These are phyloP conservation scores for Penicillium subrubescens DNA, from an alignment of 495 filamentous ascomycete genomes.

Conservation along the genomic window DNA sequence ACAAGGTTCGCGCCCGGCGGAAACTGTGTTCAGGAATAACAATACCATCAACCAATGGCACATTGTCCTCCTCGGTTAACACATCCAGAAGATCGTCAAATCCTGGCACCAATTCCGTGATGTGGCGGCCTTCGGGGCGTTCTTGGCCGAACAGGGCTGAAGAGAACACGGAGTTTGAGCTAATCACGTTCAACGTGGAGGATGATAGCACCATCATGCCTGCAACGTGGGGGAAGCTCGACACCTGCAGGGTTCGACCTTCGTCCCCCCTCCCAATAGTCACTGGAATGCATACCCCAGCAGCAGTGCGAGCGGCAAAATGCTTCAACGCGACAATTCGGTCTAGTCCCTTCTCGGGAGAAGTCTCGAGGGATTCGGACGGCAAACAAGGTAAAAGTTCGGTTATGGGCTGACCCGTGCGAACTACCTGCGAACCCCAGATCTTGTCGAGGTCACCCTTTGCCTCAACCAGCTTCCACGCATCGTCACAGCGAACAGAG, in stretches of 20 bases:
- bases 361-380: conserved; percentile 62
- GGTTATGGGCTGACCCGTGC: conserved; percentile 69
- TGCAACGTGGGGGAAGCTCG: conserved; percentile 94
- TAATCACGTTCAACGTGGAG: conserved; percentile 73
- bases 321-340: conserved; percentile 69
- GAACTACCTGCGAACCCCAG: conserved; percentile 72
- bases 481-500: conserved; percentile 68
- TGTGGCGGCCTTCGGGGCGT: conserved; percentile 74
- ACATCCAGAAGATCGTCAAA: conserved; percentile 82
- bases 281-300: conserved; percentile 75
- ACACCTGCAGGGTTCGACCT: conserved; percentile 71
- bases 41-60: conserved; percentile 85
- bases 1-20: conserved; percentile 79
- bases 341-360: conserved; percentile 67
- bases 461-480: conserved; percentile 67
- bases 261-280: conserved; percentile 69
- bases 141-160: conserved; percentile 87
- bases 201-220: conserved; percentile 91
- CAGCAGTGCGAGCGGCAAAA: conserved; percentile 77
- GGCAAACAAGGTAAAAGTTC: conserved; percentile 80
- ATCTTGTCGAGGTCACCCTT: conserved; percentile 73
- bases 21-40: conserved; percentile 97
- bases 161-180: conserved; percentile 93
- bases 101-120: conserved; percentile 79
- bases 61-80: conserved; percentile 82